These are phyloP conservation scores for Deuterostichococcus epilithicus DNA, from an alignment of 139 green algal species.

Conservation along the genomic window DNA sequence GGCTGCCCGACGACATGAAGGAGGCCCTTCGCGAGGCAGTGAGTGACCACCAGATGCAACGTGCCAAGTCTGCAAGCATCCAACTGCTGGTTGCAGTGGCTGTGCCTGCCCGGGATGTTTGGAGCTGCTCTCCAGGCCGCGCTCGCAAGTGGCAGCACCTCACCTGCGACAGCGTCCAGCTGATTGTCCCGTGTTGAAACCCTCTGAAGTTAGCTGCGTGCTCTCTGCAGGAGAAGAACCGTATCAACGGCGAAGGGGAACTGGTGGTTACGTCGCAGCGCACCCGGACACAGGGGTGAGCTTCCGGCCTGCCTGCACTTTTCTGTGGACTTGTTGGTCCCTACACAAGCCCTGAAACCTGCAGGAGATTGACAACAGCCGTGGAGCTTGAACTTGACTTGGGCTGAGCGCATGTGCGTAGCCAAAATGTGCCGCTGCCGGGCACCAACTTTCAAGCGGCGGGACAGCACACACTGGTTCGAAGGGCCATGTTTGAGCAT, in stretches of 20 bases:
- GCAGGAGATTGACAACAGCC: no score
- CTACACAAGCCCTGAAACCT: not conserved
- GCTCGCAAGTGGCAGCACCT: no score
- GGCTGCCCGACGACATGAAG: slow-evolving; percentile 76
- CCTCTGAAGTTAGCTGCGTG: slow-evolving; percentile 8
- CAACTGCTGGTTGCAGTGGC: no score
- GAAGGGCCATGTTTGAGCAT: slow-evolving; percentile 3
- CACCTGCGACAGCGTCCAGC: not conserved
- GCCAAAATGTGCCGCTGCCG: no score
- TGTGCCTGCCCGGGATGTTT: no score
- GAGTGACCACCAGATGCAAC: no score
- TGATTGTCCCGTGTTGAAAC: not conserved
- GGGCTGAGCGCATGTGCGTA: no score
- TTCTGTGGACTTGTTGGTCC: no score
- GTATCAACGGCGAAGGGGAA: slow-evolving; percentile 89
- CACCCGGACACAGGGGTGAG: slow-evolving; percentile 82
- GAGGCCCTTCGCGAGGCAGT: slow-evolving; percentile 49
- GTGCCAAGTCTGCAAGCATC: no score
- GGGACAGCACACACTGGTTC: not conserved
- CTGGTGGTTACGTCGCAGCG: slow-evolving; percentile 82
- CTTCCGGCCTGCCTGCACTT: not conserved
- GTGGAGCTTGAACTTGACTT: no score
- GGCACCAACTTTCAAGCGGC: no score
- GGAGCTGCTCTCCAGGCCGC: no score
- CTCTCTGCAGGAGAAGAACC: slow-evolving; percentile 80